These are phyloP conservation scores for Betula pendula DNA, from an alignment of 306 rosid genomes.

Conservation along the genomic window DNA sequence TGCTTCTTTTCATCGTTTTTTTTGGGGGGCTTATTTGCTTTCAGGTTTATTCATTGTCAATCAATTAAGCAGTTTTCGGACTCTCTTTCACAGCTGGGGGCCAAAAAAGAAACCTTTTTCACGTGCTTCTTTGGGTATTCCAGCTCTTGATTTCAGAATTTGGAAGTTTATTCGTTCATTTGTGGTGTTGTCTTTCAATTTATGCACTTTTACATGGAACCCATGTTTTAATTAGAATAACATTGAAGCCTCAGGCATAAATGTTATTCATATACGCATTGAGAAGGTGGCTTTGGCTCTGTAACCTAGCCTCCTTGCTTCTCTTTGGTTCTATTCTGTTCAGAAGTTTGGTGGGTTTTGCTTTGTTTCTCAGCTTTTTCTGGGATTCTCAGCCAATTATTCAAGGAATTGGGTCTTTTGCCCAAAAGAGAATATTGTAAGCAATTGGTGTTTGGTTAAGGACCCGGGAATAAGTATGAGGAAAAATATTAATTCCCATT, in stretches of 20 bases:
- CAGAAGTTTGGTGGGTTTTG: slow-evolving; percentile 35
- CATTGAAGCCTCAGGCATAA: slow-evolving; percentile 23
- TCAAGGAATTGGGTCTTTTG: slow-evolving; percentile 32
- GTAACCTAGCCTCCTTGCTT: slow-evolving; percentile 26
- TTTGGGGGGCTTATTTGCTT: slow-evolving; percentile 20
- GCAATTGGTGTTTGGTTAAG: slow-evolving; percentile 18
- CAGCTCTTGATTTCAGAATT: slow-evolving; percentile 42
- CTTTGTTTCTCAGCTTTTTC: slow-evolving; percentile 28
- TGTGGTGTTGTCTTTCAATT: slow-evolving; percentile 20
- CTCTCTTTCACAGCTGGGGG: slow-evolving; percentile 36
- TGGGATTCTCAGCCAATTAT: slow-evolving; percentile 30
- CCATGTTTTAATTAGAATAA: slow-evolving; percentile 38
- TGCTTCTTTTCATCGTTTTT: slow-evolving; percentile 25
- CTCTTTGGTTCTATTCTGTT: slow-evolving; percentile 17
- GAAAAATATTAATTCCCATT: slow-evolving; percentile 73
- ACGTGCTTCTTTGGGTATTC: slow-evolving; percentile 18
- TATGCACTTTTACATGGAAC: slow-evolving; percentile 34
- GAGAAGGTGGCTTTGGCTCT: slow-evolving; percentile 37
- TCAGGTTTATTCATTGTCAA: slow-evolving; percentile 39
- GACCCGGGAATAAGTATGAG: slow-evolving; percentile 58
- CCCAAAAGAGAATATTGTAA: slow-evolving; percentile 12
- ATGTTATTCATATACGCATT: slow-evolving; percentile 26
- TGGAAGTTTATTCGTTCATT: slow-evolving; percentile 28
- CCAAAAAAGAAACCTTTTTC: slow-evolving; percentile 32
- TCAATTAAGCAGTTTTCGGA: slow-evolving; percentile 30